A percentile compares a stretch with the other conserved stretches of the same genome.
phyloP scores from a whole-genome alignment of 805 yeast species.

The Clavispora carvajalis region DNA sequence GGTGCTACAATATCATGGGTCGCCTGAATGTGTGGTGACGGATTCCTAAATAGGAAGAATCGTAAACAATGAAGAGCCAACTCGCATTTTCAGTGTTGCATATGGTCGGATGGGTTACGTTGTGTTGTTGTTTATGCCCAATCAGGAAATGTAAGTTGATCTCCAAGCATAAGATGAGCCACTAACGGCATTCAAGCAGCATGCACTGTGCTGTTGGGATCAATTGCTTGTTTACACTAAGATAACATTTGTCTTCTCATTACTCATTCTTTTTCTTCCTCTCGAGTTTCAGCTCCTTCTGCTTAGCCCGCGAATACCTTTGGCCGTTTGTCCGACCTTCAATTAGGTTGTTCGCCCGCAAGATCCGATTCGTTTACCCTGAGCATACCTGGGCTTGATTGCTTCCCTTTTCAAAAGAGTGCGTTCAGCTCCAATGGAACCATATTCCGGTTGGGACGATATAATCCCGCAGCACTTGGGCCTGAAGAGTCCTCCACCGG shows the following conservation, averaged over 20 bases:
- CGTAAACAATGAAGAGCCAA: not conserved
- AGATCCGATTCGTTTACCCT: not conserved
- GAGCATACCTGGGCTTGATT: not conserved
- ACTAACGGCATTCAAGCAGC: not conserved
- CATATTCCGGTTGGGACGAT: conserved; percentile 27
- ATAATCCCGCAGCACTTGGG: conserved; percentile 15
- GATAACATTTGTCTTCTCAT: not conserved
- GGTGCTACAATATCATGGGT: not conserved
- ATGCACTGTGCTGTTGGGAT: not conserved
- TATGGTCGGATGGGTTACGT: not conserved
- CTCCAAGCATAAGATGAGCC: not conserved
- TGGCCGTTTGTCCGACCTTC: not conserved
- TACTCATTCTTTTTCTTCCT: not conserved
- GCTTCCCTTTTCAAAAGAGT: not conserved
- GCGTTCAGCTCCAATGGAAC: conserved; percentile 13
- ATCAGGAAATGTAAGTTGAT: not conserved
- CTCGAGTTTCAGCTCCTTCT: not conserved
- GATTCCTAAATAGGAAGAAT: not conserved
- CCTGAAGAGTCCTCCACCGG: conserved; percentile 45
- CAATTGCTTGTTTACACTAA: not conserved
- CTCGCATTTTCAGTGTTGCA: not conserved
- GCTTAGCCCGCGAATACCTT: not conserved
- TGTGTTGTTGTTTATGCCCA: not conserved
- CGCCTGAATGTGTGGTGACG: not conserved
- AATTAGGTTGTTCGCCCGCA: not conserved